These are phyloP conservation scores for Populus deltoides DNA, from an alignment of 345 rosid species.

Conservation along the genomic window DNA sequence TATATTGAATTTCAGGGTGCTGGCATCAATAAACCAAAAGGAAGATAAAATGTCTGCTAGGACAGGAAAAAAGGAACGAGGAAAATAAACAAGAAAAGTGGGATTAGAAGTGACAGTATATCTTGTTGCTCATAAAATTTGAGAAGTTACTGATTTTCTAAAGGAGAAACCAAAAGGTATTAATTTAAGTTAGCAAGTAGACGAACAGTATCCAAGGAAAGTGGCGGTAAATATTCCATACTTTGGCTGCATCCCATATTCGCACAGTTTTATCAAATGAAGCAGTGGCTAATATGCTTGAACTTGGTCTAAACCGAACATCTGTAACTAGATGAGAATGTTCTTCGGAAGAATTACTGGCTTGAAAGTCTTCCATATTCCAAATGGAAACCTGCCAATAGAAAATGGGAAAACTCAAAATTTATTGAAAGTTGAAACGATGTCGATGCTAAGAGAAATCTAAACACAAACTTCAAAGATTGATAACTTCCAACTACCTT, in stretches of 20 bases:
- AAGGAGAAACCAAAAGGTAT: background rate
- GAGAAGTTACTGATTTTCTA: background rate
- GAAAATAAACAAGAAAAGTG: background rate
- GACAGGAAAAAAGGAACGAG: background rate
- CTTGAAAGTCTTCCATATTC: slow-evolving; percentile 24
- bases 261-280: slow-evolving; percentile 34
- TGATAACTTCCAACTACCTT: slow-evolving; percentile 19
- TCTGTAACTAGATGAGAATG: slow-evolving; percentile 30
- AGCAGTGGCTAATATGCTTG: slow-evolving; percentile 33
- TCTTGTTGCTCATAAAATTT: background rate
- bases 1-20: background rate
- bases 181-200: background rate
- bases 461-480: slow-evolving; percentile 4
- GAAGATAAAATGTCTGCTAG: background rate
- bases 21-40: background rate
- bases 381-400: slow-evolving; percentile 27
- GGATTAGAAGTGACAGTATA: background rate
- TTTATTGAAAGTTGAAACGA: background rate
- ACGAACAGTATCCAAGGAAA: background rate
- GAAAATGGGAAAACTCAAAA: slow-evolving; percentile 5
- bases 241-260: slow-evolving; percentile 38
- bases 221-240: slow-evolving; percentile 7
- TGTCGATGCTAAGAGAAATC: background rate
- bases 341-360: slow-evolving; percentile 8
- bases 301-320: slow-evolving; percentile 31